Conservation (phyloP, 208 protist species). For the Zelonia costaricensis region DNA sequence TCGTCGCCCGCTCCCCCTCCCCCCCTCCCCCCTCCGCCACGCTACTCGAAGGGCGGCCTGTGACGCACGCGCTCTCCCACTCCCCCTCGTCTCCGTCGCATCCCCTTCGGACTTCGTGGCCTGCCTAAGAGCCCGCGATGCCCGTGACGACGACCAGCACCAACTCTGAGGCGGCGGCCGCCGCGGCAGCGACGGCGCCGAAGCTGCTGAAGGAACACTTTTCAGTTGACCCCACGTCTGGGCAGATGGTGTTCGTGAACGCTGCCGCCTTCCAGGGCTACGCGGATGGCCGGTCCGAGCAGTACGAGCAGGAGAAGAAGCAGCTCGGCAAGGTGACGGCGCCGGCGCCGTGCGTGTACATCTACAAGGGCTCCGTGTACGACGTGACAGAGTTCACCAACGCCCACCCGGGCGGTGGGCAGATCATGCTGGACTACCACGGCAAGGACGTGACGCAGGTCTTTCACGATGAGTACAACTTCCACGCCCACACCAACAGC, state of each 20-base stretch:
- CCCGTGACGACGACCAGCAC: slow-evolving; percentile 3
- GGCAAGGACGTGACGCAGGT: slow-evolving; percentile 42
- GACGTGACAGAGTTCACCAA: slow-evolving; percentile 77
- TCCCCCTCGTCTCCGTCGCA: too few relatives aligned
- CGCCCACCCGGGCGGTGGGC: slow-evolving; percentile 70
- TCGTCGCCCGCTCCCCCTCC: too few relatives aligned
- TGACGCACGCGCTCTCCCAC: too few relatives aligned
- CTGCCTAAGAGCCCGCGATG: neutral
- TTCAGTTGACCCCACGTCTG: slow-evolving; percentile 25
- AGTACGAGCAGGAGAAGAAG: slow-evolving; percentile 14
- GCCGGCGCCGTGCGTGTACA: slow-evolving; percentile 30
- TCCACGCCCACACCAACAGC: slow-evolving; percentile 41
- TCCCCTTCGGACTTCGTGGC: too few relatives aligned
- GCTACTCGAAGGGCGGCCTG: too few relatives aligned
- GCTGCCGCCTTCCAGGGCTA: slow-evolving; percentile 36
- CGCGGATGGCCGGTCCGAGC: slow-evolving; percentile 5
- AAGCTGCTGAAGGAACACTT: slow-evolving; percentile 5
- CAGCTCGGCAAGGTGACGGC: slow-evolving; percentile 3
- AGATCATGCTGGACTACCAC: slow-evolving; percentile 50
- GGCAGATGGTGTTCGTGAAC: slow-evolving; percentile 29
- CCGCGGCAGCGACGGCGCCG: neutral
- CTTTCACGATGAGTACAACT: slow-evolving; percentile 58
- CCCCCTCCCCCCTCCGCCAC: too few relatives aligned
- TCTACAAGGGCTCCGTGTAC: slow-evolving; percentile 72
- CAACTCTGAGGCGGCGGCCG: neutral